A percentile compares a stretch with the other conserved stretches of the same genome.
These are phyloP conservation scores for Rhodotorula sp. DNA, from an alignment of 1,284 basidiomycete species.

Conservation along the genomic window DNA sequence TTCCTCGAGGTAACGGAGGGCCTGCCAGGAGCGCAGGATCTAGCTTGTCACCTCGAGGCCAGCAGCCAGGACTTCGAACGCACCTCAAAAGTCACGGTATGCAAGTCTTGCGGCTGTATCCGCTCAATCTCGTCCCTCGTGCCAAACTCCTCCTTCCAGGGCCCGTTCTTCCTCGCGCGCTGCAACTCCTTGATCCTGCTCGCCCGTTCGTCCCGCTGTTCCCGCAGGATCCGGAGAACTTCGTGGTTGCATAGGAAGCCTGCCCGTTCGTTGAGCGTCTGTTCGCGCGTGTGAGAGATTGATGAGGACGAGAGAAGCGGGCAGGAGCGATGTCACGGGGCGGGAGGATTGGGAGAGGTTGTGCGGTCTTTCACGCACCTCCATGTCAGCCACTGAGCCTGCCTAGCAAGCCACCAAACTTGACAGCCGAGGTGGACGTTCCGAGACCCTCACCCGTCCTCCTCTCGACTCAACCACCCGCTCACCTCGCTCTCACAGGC, in stretches of 20 bases:
- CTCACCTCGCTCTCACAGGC: neutral
- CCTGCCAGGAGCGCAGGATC: slow-evolving; percentile 54
- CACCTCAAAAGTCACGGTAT: slow-evolving; percentile 86
- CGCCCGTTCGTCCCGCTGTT: slow-evolving; percentile 56
- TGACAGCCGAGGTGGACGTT: neutral
- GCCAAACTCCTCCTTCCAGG: slow-evolving; percentile 58
- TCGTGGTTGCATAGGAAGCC: slow-evolving; percentile 83
- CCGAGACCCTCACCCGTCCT: neutral
- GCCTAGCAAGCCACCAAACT: neutral
- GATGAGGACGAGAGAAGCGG: neutral
- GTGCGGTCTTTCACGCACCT: neutral
- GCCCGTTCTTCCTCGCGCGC: slow-evolving; percentile 44
- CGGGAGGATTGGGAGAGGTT: too few relatives aligned
- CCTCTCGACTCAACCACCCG: neutral
- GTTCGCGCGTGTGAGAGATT: neutral
- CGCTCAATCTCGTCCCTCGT: slow-evolving; percentile 48
- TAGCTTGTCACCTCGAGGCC: neutral
- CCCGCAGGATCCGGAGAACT: slow-evolving; percentile 73
- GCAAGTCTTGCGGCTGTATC: slow-evolving; percentile 61
- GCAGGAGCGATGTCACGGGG: neutral
- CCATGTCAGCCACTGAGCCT: neutral
- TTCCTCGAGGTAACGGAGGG: slow-evolving; percentile 76
- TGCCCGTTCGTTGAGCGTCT: slow-evolving; percentile 75
- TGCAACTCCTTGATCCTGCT: slow-evolving; percentile 65
- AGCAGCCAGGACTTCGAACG: slow-evolving; percentile 36